Conservation (phyloP, 2,329 filamentous ascomycete species). For the Penicillium sp. region DNA sequence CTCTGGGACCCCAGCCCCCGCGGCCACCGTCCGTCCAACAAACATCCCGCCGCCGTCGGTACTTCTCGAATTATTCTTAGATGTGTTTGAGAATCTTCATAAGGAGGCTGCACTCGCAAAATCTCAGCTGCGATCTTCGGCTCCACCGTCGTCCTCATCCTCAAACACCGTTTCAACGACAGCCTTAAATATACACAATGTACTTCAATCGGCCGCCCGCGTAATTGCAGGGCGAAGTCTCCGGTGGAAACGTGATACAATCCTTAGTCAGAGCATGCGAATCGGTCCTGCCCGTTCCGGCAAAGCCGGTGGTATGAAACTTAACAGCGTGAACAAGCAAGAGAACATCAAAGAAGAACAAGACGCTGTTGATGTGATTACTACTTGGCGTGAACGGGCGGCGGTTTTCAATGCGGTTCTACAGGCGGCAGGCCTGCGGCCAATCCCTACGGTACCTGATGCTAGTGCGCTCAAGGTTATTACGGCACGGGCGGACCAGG, state of each 20-base stretch:
- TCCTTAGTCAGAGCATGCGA: slow-evolving; percentile 81
- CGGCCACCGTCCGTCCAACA: slow-evolving; percentile 58
- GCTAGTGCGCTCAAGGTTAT: slow-evolving; percentile 49
- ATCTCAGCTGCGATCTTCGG: slow-evolving; percentile 45
- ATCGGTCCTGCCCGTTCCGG: slow-evolving; percentile 72
- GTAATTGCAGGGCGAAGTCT: slow-evolving; percentile 80
- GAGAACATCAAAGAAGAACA: slow-evolving; percentile 81
- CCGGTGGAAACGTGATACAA: slow-evolving; percentile 86
- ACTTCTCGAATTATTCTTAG: slow-evolving; percentile 72
- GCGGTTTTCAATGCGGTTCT: slow-evolving; percentile 68
- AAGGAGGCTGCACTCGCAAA: slow-evolving; percentile 64
- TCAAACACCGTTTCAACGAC: slow-evolving; percentile 14
- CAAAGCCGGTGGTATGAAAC: slow-evolving; percentile 81
- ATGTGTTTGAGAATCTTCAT: slow-evolving; percentile 65
- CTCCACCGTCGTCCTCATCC: not conserved
- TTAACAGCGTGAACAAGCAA: slow-evolving; percentile 77
- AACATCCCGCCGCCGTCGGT: slow-evolving; percentile 88
- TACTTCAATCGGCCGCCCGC: slow-evolving; percentile 62
- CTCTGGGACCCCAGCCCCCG: slow-evolving; percentile 10
- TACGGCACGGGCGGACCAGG: slow-evolving; percentile 58
- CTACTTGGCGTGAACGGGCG: slow-evolving; percentile 71
- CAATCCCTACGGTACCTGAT: slow-evolving; percentile 68
- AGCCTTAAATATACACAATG: slow-evolving; percentile 26
- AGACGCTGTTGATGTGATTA: slow-evolving; percentile 74
- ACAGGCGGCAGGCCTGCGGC: slow-evolving; percentile 34